Conservation (phyloP, 2,329 filamentous ascomycete genomes). For the Teratosphaeria destructans region DNA sequence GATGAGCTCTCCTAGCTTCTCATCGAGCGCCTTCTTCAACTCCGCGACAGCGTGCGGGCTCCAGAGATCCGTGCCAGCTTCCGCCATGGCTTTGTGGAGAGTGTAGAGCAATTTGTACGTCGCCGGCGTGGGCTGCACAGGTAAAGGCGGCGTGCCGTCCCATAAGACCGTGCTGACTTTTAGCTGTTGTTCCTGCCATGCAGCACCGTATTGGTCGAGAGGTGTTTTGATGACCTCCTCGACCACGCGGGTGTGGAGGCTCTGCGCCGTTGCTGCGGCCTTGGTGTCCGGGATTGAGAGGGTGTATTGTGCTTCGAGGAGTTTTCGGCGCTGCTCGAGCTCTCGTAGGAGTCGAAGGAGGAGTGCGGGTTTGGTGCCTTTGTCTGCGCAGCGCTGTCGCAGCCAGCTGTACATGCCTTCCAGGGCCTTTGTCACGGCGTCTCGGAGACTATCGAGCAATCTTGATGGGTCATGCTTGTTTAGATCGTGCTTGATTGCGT, state of each 20-base stretch:
- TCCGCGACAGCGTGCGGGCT: slow-evolving; percentile 53
- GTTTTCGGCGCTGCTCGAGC: slow-evolving; percentile 55
- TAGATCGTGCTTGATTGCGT: slow-evolving; percentile 55
- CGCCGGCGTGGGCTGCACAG: slow-evolving; percentile 65
- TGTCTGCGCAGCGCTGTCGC: neutral
- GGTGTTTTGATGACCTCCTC: neutral
- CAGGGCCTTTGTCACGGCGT: slow-evolving; percentile 9
- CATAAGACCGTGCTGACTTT: slow-evolving; percentile 45
- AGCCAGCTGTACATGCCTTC: slow-evolving; percentile 7
- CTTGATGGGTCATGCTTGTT: slow-evolving; percentile 61
- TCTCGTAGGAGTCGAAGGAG: slow-evolving; percentile 65
- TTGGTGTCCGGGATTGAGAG: neutral
- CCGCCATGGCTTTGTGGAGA: slow-evolving; percentile 57
- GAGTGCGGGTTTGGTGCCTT: slow-evolving; percentile 33
- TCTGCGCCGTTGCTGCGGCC: neutral
- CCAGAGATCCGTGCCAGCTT: slow-evolving; percentile 70
- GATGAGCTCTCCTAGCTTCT: slow-evolving; percentile 41
- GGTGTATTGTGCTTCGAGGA: slow-evolving; percentile 3
- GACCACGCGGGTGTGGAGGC: neutral
- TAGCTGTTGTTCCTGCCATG: slow-evolving; percentile 31
- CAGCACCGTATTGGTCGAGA: slow-evolving; percentile 18
- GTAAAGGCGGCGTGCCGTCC: slow-evolving; percentile 67
- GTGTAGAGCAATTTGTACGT: slow-evolving; percentile 62
- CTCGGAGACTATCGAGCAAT: slow-evolving; percentile 31
- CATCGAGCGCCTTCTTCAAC: slow-evolving; percentile 50